Conservation (phyloP, 257 asterid species). For the Asclepias syriaca region DNA sequence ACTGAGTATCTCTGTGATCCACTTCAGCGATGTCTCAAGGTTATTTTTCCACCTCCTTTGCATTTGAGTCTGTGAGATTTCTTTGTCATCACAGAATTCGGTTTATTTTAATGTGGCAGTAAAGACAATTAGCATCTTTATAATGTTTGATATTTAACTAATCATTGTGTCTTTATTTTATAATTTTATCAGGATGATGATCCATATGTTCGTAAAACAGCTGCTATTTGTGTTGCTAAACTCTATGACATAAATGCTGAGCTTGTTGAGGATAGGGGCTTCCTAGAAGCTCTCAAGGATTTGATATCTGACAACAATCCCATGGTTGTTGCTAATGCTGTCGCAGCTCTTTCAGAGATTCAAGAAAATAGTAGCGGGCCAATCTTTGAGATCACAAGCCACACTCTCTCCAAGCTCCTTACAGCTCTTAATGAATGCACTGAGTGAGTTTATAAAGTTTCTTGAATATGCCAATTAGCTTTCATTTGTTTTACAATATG, state of each 20-base stretch:
- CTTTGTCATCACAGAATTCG: constrained; percentile 12
- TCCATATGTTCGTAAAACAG: constrained; percentile 98
- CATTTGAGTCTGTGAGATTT: constrained; percentile 14
- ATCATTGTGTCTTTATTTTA: constrained; percentile 15
- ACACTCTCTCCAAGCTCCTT: constrained; percentile 93
- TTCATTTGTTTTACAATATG: background rate
- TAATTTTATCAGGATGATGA: constrained; percentile 81
- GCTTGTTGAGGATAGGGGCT: constrained; percentile 98
- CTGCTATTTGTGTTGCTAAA: constrained; percentile 99
- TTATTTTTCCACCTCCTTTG: constrained; percentile 21
- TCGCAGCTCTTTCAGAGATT: constrained; percentile 98
- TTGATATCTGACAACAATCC: constrained; percentile 98
- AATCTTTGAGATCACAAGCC: constrained; percentile 91
- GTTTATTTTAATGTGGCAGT: constrained; percentile 10
- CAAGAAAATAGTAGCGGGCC: constrained; percentile 88
- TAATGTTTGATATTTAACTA: constrained; percentile 16
- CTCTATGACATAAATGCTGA: constrained; percentile 98
- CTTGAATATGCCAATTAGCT: background rate
- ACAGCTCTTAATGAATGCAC: constrained; percentile 99
- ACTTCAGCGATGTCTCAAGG: constrained; percentile 97
- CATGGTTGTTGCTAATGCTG: constrained; percentile 99
- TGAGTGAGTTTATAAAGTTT: constrained; percentile 53
- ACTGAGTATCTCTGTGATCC: constrained; percentile 98
- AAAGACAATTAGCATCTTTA: constrained; percentile 3
- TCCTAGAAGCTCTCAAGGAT: constrained; percentile 96